Evolutionary conservation across 768 basidiomycete species (phyloP).

Genomic region (Pleurotus giganteus): DNA sequence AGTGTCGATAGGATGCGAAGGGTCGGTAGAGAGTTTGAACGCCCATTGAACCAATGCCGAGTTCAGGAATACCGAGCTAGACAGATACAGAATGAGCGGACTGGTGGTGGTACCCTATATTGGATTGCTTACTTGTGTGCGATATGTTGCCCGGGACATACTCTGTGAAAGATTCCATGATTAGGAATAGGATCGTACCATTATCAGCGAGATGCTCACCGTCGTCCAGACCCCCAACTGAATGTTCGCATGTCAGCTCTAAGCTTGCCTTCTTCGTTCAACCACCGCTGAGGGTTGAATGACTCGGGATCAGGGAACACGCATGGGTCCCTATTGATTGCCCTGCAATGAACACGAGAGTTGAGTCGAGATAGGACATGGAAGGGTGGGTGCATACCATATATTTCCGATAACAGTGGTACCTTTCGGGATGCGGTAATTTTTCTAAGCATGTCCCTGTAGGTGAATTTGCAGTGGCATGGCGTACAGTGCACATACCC

Average conservation of each 20-base stretch:
- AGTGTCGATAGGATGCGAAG: slow-evolving; percentile 53
- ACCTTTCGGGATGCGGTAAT: slow-evolving; percentile 53
- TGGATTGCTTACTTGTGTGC: slow-evolving; percentile 36
- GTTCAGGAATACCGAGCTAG: slow-evolving; percentile 65
- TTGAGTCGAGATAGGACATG: background rate
- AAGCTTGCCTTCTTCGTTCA: slow-evolving; percentile 39
- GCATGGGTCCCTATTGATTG: slow-evolving; percentile 54
- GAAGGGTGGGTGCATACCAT: slow-evolving; percentile 37
- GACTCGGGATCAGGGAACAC: slow-evolving; percentile 59
- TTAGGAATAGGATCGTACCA: background rate
- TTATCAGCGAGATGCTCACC: slow-evolving; percentile 22
- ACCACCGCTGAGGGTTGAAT: slow-evolving; percentile 61
- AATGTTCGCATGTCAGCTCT: slow-evolving; percentile 53
- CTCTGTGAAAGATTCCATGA: slow-evolving; percentile 25
- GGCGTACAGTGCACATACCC: slow-evolving; percentile 33
- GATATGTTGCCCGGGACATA: slow-evolving; percentile 67
- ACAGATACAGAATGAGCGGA: background rate
- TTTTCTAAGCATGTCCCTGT: no score
- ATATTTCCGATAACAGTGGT: slow-evolving; percentile 59
- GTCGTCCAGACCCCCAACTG: slow-evolving; percentile 56
- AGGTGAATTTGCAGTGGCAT: background rate
- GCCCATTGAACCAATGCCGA: slow-evolving; percentile 65
- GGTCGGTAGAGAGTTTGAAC: slow-evolving; percentile 54
- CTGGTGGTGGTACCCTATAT: background rate
- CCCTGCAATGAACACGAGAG: slow-evolving; percentile 23